Base-by-base conservation (phyloP, 768 basidiomycete genomes). In the Tylopilus plumbeoviolaceoides region DNA sequence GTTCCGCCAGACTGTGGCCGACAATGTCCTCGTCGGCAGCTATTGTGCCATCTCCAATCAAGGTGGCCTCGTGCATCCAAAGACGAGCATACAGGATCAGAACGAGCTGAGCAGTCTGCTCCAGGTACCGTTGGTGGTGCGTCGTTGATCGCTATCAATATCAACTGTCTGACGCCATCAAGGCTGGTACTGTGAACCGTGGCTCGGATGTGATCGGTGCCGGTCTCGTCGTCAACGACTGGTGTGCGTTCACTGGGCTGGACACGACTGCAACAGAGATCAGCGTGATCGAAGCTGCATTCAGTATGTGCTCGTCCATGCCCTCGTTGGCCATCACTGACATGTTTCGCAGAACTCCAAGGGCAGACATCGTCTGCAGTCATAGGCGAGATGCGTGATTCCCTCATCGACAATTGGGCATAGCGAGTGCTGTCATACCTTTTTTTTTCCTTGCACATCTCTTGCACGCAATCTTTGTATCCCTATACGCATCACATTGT, bases 241-340 rank as follows among this genome's bases (percentile, higher is more conserved):
- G 97, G 97, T 92, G 91, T 74, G 97, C 97, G 10, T 98, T 98
- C 73, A 93, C 94, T n/a, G 97, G 97, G 33, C 78, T 97, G 27
- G 97, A 99, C 66, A 98, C 97, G 55, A 99, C 97, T n/a, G 97
- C 97, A 38, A 98, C 95, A 48, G 97, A 99, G 72, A 92, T 98
- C 70, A 91, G 88, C 63, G 95, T 99, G 36, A 97, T 98, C 62
- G 97, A 99, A 70, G 94, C 95, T 25, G 80, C 93, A 47, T 99
- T 99, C 78, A 94, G 94, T 95, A 64, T 63, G 93, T 83, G 27
- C 15, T 36, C 20, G 15, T 35, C 49, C 46, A 27, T 53, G 47
- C 25, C 30, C 23, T 20, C 38, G 17, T 43, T 49, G 9, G n/a
- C n/a, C 38, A 18, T 12, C 21, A 31, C 58, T 55, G 30, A 67